Evolutionary conservation across 805 yeast species (phyloP).

Genomic region (Tetrapisispora pingtungensis): DNA sequence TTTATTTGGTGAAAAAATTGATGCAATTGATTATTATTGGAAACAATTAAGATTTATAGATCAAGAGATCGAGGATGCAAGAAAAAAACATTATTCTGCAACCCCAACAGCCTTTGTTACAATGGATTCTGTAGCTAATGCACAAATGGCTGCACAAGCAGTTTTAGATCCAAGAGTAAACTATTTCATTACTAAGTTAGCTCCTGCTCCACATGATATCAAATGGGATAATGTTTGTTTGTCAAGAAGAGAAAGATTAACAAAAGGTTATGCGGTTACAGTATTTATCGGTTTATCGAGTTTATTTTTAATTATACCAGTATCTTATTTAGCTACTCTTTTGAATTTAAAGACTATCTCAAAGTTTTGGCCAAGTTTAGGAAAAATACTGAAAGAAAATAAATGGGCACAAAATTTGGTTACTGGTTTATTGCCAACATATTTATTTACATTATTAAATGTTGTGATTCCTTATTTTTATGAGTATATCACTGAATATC

Average conservation of each 20-base stretch:
- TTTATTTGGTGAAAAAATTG: conserved; percentile 56
- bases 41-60: conserved; percentile 61
- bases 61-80: conserved; percentile 52
- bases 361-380: conserved; percentile 75
- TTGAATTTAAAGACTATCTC: conserved; percentile 69
- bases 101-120: conserved; percentile 91
- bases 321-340: conserved; percentile 73
- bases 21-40: conserved; percentile 71
- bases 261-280: conserved; percentile 38
- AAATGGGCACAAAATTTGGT: conserved; percentile 70
- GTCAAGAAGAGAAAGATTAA: conserved; percentile 59
- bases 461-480: conserved; percentile 76
- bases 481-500: conserved; percentile 70
- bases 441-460: conserved; percentile 78
- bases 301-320: conserved; percentile 70
- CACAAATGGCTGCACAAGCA: conserved; percentile 95
- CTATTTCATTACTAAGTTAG: conserved; percentile 68
- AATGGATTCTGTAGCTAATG: conserved; percentile 89
- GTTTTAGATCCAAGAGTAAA: conserved; percentile 84
- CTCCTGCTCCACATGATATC: conserved; percentile 95
- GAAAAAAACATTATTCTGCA: conserved; percentile 62
- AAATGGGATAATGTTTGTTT: conserved; percentile 86
- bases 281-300: conserved; percentile 40
- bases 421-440: conserved; percentile 85
- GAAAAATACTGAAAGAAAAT: conserved; percentile 50